Evolutionary conservation across 352 stramenopile species (phyloP), one percentile per base, ranked within the genome.

Genomic region (Phytopythium cucurbitacearum): DNA sequence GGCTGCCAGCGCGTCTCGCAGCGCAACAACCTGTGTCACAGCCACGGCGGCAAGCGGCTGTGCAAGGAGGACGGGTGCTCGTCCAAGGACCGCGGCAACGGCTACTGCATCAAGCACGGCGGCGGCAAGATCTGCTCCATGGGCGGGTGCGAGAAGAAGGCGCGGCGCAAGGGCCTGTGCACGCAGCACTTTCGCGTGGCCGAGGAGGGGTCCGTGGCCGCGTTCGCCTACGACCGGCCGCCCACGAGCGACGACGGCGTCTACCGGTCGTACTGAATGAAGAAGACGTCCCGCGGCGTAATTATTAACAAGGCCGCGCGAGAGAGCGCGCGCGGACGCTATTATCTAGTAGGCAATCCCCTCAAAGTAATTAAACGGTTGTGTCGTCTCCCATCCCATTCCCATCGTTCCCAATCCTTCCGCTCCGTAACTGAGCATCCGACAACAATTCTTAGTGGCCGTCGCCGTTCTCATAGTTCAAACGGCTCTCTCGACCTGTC

Each of bases 71-170:
- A 85, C 8, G 71, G 74, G 13, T 93, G 82, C 51, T 80, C 62
- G 37, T 87, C 77, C 37, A 93, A 93, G 53, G 82, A 93, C 54
- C 82, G 82, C 21, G 81, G 81, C 59, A 91, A 91, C 52, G 81
- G 81, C 4, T 91, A 85, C 52, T 91, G 81, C 47, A 91, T 91
- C 46, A 88, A 88, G 57, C 81, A 91, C 56, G 81, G 81, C n/a
- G 81, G 81, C 28, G 81, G 81, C 40, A 89, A 89, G 63, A 85
- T 89, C 46, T 93, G 82, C 63, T 83, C 80, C 41, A 85, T 91
- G 56, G 44, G 51, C 48, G 68, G 73, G 16, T 93, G 82, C 46
- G 77, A 87, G 62, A 92, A 92, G 69, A 92, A 92, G 59, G 82
- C 82, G 40, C 77, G 82, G 21, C 76, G 82, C 33, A 89, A 92